Percentiles rank a stretch among this genome's conserved stretches.
phyloP scores from a whole-genome alignment of 495 filamentous ascomycete species.

The Chaetomium tenue region DNA sequence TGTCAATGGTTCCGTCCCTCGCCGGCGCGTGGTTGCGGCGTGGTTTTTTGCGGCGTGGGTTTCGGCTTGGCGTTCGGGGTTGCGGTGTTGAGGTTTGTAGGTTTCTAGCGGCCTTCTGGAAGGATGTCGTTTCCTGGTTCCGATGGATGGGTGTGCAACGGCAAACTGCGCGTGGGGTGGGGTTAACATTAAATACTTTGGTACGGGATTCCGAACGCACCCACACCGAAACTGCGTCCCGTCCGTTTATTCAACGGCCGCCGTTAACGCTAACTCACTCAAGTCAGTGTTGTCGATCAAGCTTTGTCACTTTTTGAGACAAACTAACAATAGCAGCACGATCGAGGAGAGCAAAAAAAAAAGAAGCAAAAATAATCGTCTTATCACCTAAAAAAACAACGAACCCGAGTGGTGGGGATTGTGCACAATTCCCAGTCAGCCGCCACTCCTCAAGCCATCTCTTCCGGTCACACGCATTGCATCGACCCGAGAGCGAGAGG shows the following conservation, averaged over 20 bases:
- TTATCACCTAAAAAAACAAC: neutral
- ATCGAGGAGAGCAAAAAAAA: neutral
- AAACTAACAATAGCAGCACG: conserved; percentile 1
- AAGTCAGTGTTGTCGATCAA: too few relatives aligned
- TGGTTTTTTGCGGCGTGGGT: neutral
- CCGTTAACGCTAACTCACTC: neutral
- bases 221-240: too few relatives aligned
- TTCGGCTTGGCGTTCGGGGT: conserved; percentile 5
- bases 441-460: neutral
- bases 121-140: conserved; percentile 9
- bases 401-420: too few relatives aligned
- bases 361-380: neutral
- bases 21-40: neutral
- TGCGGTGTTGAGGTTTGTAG: neutral
- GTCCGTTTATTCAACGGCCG: neutral
- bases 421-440: conserved; percentile 6
- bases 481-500: neutral
- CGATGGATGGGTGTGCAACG: neutral
- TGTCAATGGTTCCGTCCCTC: neutral
- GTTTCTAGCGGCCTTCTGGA: conserved; percentile 13
- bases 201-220: neutral
- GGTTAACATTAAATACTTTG: neutral
- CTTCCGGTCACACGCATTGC: neutral
- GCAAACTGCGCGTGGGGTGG: neutral
- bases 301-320: too few relatives aligned